Conservation (phyloP, 1,139 yeast species). For the Hemisphaericaspora lyxosophila region DNA sequence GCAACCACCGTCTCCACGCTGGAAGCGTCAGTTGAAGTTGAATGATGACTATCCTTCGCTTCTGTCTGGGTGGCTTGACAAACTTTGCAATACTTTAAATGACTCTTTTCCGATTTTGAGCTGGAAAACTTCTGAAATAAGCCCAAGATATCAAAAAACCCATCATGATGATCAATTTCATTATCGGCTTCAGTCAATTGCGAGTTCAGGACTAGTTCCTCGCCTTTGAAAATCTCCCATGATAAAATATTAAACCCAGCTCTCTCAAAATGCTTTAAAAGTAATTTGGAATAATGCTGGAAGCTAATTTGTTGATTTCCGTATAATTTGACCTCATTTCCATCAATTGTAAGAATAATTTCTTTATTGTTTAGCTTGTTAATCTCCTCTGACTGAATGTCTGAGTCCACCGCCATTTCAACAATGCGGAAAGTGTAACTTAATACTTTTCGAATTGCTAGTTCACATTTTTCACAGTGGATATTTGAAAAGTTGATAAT, state of each 20-base stretch:
- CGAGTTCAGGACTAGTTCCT: constrained; percentile 15
- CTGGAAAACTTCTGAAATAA: constrained; percentile 12
- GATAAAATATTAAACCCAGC: constrained; percentile 34
- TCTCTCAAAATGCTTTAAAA: constrained; percentile 23
- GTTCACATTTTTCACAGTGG: constrained; percentile 54
- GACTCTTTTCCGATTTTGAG: constrained; percentile 19
- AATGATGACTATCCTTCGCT: constrained; percentile 12
- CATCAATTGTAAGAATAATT: constrained; percentile 16
- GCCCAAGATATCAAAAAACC: constrained; percentile 16
- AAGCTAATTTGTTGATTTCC: constrained; percentile 13
- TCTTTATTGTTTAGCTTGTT: constrained; percentile 9
- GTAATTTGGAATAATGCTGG: constrained; percentile 20
- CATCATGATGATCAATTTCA: constrained; percentile 13
- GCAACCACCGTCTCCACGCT: constrained; percentile 32
- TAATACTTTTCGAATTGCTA: constrained; percentile 24
- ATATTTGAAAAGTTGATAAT: constrained; percentile 39
- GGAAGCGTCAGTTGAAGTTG: constrained; percentile 10
- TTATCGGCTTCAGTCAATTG: constrained; percentile 4
- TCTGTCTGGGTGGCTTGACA: constrained; percentile 27
- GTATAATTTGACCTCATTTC: constrained; percentile 24
- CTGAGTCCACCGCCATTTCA: constrained; percentile 16
- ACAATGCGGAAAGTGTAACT: constrained; percentile 16
- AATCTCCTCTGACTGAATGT: constrained; percentile 24
- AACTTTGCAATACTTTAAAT: constrained; percentile 32
- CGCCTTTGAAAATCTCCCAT: constrained; percentile 32